Evolutionary conservation across 2,329 filamentous ascomycete species (phyloP).

Genomic region (Colletotrichum trifolii): DNA sequence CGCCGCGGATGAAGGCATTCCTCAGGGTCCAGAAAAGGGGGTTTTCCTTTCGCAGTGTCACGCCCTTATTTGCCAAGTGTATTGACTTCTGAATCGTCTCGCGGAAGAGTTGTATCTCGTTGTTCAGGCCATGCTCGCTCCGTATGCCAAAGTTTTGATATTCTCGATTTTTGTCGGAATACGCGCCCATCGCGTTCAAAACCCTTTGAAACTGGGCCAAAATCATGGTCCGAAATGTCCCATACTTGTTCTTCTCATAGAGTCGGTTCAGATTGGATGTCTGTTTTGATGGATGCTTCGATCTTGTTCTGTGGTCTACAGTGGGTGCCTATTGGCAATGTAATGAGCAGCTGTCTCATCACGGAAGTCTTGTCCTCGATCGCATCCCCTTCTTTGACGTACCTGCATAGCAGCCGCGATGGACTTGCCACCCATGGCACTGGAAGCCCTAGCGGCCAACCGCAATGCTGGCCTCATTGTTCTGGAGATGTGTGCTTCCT

Average conservation of each 20-base stretch:
- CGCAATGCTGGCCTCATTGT: too few species aligned
- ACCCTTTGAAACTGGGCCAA: constrained; percentile 34
- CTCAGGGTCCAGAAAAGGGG: constrained; percentile 69
- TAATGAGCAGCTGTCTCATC: too few species aligned
- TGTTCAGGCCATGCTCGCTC: constrained; percentile 54
- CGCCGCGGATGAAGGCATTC: constrained; percentile 67
- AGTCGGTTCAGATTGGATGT: too few species aligned
- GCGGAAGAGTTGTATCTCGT: constrained; percentile 59
- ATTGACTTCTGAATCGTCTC: constrained; percentile 58
- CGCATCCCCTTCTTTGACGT: too few species aligned
- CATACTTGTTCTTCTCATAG: constrained; percentile 27
- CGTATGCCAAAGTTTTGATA: constrained; percentile 39
- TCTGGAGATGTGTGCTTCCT: too few species aligned
- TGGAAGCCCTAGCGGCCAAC: too few species aligned
- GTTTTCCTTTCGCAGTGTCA: constrained; percentile 56
- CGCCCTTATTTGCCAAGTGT: constrained; percentile 52
- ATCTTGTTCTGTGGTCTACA: too few species aligned
- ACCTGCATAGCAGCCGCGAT: too few species aligned
- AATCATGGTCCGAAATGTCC: constrained; percentile 36
- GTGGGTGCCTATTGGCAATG: too few species aligned
- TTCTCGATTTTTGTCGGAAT: constrained; percentile 30
- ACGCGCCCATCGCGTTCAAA: constrained; percentile 32
- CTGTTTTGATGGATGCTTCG: too few species aligned
- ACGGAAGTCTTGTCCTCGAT: too few species aligned
- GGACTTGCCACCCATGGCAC: too few species aligned